Percentiles rank a stretch among this genome's conserved stretches.
Evolutionary conservation across 371 early-diverging fungal genomes (phyloP).

Genomic region (Dinochytrium kinnereticum): DNA sequence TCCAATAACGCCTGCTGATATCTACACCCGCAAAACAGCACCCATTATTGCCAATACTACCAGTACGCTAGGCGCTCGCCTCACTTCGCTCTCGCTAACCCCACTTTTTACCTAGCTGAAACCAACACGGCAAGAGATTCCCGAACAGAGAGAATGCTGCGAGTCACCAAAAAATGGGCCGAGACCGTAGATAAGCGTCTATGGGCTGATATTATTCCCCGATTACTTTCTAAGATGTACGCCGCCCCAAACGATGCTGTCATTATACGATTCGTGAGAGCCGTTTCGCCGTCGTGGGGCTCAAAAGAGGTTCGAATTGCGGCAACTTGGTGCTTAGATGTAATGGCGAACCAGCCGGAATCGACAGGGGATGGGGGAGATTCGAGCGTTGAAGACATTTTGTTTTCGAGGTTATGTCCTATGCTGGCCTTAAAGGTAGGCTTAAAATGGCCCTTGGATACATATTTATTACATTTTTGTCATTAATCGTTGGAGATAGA

Average conservation of each 20-base stretch:
- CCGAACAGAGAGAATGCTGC: not conserved
- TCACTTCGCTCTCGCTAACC: no score
- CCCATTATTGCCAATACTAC: no score
- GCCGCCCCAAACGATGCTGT: not conserved
- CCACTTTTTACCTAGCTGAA: not conserved
- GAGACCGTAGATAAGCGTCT: not conserved
- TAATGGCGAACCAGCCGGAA: slow-evolving; percentile 6
- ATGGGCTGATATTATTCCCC: not conserved
- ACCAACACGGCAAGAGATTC: not conserved
- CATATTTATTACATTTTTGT: no score
- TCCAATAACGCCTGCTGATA: slow-evolving; percentile 4
- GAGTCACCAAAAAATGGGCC: slow-evolving; percentile 4
- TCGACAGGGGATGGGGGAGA: not conserved
- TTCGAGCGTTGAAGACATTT: not conserved
- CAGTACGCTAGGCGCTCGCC: no score
- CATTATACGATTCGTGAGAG: not conserved
- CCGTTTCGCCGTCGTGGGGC: not conserved
- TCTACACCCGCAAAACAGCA: not conserved
- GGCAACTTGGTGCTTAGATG: not conserved
- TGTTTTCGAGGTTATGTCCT: not conserved
- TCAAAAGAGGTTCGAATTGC: not conserved
- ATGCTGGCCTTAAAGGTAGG: slow-evolving; percentile 14
- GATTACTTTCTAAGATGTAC: not conserved
- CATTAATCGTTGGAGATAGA: no score
- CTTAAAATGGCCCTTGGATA: no score